These are phyloP conservation scores for Leishmania tropica DNA, from an alignment of 208 protist genomes.

Conservation along the genomic window DNA sequence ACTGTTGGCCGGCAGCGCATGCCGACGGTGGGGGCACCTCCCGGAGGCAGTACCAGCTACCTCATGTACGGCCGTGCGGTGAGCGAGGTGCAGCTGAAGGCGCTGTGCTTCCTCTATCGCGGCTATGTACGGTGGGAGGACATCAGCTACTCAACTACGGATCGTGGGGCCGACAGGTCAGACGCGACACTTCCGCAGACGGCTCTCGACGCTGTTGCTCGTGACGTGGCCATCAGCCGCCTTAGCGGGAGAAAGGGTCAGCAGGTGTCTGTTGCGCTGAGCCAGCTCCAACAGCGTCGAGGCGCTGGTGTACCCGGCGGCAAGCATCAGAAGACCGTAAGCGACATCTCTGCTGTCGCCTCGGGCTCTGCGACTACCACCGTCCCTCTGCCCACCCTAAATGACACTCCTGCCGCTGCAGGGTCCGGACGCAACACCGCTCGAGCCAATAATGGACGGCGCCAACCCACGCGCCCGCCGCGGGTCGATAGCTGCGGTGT, in stretches of 20 bases:
- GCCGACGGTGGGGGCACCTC: slow-evolving; percentile 64
- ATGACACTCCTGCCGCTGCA: neutral
- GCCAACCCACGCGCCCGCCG: neutral
- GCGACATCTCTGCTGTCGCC: neutral
- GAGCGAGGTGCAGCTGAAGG: slow-evolving; percentile 69
- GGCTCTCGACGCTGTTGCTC: slow-evolving; percentile 19
- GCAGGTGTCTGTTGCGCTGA: slow-evolving; percentile 19
- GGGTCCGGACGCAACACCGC: slow-evolving; percentile 28
- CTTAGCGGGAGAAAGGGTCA: slow-evolving; percentile 14
- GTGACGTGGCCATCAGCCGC: slow-evolving; percentile 20
- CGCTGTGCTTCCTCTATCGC: slow-evolving; percentile 68
- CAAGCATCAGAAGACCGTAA: neutral
- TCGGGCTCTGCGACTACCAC: neutral
- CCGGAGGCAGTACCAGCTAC: slow-evolving; percentile 46
- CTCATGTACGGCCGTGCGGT: slow-evolving; percentile 60
- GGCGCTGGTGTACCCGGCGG: neutral
- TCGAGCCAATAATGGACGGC: neutral
- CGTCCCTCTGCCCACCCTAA: neutral
- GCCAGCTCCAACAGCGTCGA: slow-evolving; percentile 5
- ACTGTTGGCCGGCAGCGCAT: slow-evolving; percentile 70
- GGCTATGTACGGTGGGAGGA: slow-evolving; percentile 84
- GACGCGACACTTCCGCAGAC: neutral
- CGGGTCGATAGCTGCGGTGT: neutral
- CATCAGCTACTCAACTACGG: slow-evolving; percentile 77
- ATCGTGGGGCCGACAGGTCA: neutral